Evolutionary conservation across 164 flowering plant species (phyloP).

Genomic region (Litsea cubeba): DNA sequence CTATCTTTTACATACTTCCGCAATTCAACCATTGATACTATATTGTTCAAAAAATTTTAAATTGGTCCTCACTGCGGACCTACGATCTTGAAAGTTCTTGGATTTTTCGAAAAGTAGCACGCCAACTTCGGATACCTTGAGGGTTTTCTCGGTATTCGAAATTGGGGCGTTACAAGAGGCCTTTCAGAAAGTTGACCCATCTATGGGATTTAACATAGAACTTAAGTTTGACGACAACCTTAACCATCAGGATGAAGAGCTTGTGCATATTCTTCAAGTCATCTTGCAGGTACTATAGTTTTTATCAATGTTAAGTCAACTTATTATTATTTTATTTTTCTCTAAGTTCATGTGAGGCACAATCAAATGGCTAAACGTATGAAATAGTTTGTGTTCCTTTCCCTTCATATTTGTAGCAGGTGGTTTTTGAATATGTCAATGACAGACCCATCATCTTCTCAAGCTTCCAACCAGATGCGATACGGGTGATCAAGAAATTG

Average conservation of each 20-base stretch:
- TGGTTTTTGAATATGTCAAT: constrained; percentile 50
- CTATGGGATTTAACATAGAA: constrained; percentile 86
- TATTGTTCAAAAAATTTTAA: too few species aligned
- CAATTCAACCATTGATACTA: too few species aligned
- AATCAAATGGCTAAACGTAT: too few species aligned
- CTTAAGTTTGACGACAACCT: constrained; percentile 78
- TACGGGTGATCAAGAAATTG: constrained; percentile 47
- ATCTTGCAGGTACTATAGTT: constrained; percentile 37
- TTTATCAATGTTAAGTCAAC: too few species aligned
- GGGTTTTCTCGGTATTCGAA: too few species aligned
- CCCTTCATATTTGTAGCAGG: constrained; percentile 22
- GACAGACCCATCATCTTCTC: constrained; percentile 84
- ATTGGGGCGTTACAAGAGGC: constrained; percentile 31
- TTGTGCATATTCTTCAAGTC: constrained; percentile 41
- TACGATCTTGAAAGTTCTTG: too few species aligned
- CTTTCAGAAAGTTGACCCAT: constrained; percentile 55
- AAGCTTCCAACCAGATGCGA: constrained; percentile 43
- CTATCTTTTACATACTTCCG: too few species aligned
- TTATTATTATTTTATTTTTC: too few species aligned
- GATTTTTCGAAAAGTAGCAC: too few species aligned
- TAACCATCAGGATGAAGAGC: constrained; percentile 44
- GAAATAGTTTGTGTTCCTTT: neutral
- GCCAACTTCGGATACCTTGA: too few species aligned
- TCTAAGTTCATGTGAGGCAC: too few species aligned
- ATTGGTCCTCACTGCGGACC: too few species aligned